phyloP scores from a whole-genome alignment of 2,329 filamentous ascomycete species.

The Thelonectria blattea region DNA sequence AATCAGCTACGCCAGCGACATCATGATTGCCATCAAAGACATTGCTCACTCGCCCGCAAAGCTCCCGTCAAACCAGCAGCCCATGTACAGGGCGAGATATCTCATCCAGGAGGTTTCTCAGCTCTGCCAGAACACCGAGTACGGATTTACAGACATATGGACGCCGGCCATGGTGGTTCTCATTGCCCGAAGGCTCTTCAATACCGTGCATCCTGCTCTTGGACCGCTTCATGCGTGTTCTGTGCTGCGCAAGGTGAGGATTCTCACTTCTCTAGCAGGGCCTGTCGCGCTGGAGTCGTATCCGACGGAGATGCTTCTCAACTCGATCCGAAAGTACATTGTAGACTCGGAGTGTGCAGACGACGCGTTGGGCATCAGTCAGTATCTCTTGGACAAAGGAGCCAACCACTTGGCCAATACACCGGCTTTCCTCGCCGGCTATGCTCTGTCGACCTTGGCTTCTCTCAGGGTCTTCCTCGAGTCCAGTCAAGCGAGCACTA shows the following conservation, averaged over 20 bases:
- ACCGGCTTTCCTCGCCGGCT: constrained; percentile 81
- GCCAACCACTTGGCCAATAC: constrained; percentile 65
- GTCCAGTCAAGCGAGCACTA: constrained; percentile 77
- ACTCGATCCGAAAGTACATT: constrained; percentile 78
- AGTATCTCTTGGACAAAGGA: constrained; percentile 80
- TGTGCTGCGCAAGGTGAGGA: constrained; percentile 82
- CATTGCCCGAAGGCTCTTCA: constrained; percentile 78
- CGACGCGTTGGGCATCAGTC: constrained; percentile 84
- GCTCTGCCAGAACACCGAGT: constrained; percentile 75
- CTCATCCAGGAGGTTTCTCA: constrained; percentile 77
- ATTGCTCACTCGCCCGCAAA: constrained; percentile 69
- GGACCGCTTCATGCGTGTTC: constrained; percentile 88
- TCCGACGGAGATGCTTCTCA: constrained; percentile 87
- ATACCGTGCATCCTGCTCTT: constrained; percentile 80
- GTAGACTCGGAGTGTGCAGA: constrained; percentile 87
- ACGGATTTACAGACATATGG: constrained; percentile 72
- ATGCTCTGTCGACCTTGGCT: constrained; percentile 78
- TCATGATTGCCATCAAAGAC: constrained; percentile 71
- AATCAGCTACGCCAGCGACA: constrained; percentile 66
- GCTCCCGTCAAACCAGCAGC: constrained; percentile 82
- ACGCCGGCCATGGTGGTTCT: constrained; percentile 75
- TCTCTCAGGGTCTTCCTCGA: constrained; percentile 79
- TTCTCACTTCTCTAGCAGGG: constrained; percentile 81
- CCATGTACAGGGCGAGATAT: constrained; percentile 80
- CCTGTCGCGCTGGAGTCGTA: constrained; percentile 76